Conservation (phyloP, 2,329 filamentous ascomycete species). For the Aspergillus sp. region DNA sequence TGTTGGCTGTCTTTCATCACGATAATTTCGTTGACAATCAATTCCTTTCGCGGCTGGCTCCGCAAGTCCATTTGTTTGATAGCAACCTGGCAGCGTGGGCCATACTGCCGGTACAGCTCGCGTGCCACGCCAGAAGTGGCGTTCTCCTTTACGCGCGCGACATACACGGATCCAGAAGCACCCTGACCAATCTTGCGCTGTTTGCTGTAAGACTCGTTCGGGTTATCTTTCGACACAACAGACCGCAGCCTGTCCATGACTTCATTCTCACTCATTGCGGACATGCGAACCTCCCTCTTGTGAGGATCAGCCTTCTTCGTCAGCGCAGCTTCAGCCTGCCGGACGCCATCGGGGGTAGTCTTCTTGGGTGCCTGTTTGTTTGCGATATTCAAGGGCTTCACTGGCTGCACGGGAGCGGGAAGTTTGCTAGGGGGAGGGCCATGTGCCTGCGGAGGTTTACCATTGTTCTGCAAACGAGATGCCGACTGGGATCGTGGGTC, state of each 20-base stretch:
- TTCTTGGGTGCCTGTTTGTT: constrained; percentile 62
- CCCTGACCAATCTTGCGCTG: constrained; percentile 99
- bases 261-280: constrained; percentile 94
- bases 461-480: constrained; percentile 51
- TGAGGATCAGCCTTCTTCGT: constrained; percentile 78
- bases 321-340: constrained; percentile 86
- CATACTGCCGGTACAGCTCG: constrained; percentile 77
- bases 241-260: constrained; percentile 96
- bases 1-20: constrained; percentile 99
- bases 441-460: constrained; percentile 43
- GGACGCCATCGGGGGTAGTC: constrained; percentile 67
- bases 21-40: constrained; percentile 99
- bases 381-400: constrained; percentile 80
- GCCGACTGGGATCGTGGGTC: constrained; percentile 46
- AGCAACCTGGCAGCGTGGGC: constrained; percentile 83
- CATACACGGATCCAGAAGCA: constrained; percentile 96
- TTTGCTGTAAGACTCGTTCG: constrained; percentile 94
- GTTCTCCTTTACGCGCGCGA: constrained; percentile 90
- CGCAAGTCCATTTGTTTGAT: constrained; percentile 99
- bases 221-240: constrained; percentile 93
- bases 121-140: constrained; percentile 80
- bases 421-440: constrained; percentile 62
- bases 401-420: constrained; percentile 59
- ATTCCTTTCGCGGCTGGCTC: constrained; percentile 93
- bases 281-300: constrained; percentile 95